Evolutionary conservation across 805 yeast species (phyloP).

Genomic region (Metschnikowia bowlesiae): DNA sequence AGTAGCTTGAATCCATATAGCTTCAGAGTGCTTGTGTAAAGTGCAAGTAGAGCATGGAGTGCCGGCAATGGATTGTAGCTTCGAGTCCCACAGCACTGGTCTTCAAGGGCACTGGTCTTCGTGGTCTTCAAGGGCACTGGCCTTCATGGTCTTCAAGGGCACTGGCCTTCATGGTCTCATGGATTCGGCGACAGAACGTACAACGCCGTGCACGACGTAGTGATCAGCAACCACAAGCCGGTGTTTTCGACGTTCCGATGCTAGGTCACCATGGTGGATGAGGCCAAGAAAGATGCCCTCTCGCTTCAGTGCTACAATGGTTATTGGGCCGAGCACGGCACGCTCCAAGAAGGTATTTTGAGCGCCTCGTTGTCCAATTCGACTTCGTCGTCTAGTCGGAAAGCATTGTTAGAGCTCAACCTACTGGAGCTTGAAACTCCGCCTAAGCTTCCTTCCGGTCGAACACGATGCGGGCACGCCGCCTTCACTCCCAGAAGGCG

Average conservation of each 20-base stretch:
- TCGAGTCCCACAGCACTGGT: too few relatives aligned
- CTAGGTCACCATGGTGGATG: slow-evolving; percentile 62
- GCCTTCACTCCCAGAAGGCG: too few relatives aligned
- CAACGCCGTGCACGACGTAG: slow-evolving; percentile 54
- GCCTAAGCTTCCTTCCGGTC: slow-evolving; percentile 25
- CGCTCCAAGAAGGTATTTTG: slow-evolving; percentile 11
- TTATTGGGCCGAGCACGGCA: slow-evolving; percentile 28
- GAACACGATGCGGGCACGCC: background rate
- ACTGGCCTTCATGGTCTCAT: too few relatives aligned
- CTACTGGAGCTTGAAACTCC: slow-evolving; percentile 27
- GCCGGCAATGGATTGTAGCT: too few relatives aligned
- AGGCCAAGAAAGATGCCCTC: slow-evolving; percentile 25
- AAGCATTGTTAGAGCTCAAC: slow-evolving; percentile 33
- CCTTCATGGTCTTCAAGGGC: too few relatives aligned
- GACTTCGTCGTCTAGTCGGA: slow-evolving; percentile 19
- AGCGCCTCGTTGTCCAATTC: slow-evolving; percentile 4
- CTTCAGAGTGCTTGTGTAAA: too few relatives aligned
- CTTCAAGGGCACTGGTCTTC: too few relatives aligned
- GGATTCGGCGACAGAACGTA: slow-evolving; percentile 30
- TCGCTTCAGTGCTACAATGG: slow-evolving; percentile 24
- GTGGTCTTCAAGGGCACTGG: too few relatives aligned
- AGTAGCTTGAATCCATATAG: too few relatives aligned
- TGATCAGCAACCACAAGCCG: slow-evolving; percentile 87
- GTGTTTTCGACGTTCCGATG: slow-evolving; percentile 77
- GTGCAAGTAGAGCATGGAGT: too few relatives aligned